These are phyloP conservation scores for Scolecobasidium constrictum DNA, from an alignment of 2,329 filamentous ascomycete genomes.

Conservation along the genomic window DNA sequence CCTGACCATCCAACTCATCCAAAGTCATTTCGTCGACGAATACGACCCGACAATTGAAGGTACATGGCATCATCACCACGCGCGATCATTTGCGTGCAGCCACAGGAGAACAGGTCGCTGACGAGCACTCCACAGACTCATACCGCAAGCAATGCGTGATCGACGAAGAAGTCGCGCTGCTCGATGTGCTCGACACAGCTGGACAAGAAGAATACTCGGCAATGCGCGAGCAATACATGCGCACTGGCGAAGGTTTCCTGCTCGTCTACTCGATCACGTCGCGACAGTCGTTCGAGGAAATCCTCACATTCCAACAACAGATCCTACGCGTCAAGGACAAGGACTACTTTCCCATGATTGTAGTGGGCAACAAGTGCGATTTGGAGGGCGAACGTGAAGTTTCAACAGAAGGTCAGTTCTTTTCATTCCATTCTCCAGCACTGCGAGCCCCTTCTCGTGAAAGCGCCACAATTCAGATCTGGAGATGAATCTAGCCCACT, in stretches of 20 bases:
- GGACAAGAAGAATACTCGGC: conserved; percentile 99
- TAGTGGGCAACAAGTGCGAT: conserved; percentile 99
- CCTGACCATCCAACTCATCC: conserved; percentile 76
- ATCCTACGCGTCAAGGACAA: conserved; percentile 98
- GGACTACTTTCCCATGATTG: conserved; percentile 99
- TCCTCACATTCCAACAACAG: conserved; percentile 97
- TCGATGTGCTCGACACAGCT: conserved; percentile 96
- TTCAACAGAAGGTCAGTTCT: conserved; percentile 69
- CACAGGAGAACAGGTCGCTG: no score
- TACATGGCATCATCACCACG: no score
- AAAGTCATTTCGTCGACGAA: conserved; percentile 96
- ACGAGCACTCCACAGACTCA: conserved; percentile 55
- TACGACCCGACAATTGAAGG: conserved; percentile 99
- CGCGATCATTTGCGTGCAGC: not conserved
- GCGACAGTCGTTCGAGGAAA: conserved; percentile 95
- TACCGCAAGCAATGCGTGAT: conserved; percentile 99
- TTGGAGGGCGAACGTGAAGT: conserved; percentile 86
- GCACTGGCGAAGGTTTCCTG: conserved; percentile 94
- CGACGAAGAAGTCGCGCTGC: conserved; percentile 92
- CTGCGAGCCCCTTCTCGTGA: no score
- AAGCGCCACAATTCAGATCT: conserved; percentile 8
- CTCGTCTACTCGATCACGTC: conserved; percentile 98
- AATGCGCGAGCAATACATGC: conserved; percentile 99
- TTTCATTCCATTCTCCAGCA: conserved; percentile 5
- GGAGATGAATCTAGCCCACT: conserved; percentile 11